Evolutionary conservation across 2,329 filamentous ascomycete genomes (phyloP).

Genomic region (Reticulascus tulasneorum): DNA sequence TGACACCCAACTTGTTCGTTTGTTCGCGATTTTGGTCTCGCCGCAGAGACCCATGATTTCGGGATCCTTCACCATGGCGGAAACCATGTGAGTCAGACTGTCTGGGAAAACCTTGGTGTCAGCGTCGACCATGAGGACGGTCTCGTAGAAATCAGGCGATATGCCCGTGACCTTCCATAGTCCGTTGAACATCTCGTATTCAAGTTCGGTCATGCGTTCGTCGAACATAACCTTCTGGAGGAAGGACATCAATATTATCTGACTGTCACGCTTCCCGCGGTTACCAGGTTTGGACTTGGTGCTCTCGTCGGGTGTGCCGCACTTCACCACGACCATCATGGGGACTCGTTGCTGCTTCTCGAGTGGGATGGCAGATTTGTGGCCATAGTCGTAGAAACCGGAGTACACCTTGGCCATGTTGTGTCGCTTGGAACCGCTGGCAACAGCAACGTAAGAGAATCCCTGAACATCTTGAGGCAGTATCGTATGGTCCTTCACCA

Average conservation of each 20-base stretch:
- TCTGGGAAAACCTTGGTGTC: conserved; percentile 99
- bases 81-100: conserved; percentile 97
- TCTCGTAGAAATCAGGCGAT: conserved; percentile 95
- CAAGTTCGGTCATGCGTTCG: conserved; percentile 98
- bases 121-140: conserved; percentile 97
- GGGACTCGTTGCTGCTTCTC: conserved; percentile 96
- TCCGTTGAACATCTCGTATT: conserved; percentile 99
- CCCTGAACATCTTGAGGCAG: conserved; percentile 77
- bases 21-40: conserved; percentile 99
- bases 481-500: conserved; percentile 90
- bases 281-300: conserved; percentile 86
- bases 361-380: conserved; percentile 69
- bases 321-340: conserved; percentile 96
- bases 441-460: conserved; percentile 95
- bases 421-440: conserved; percentile 93
- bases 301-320: conserved; percentile 84
- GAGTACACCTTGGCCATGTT: conserved; percentile 99
- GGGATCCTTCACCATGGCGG: conserved; percentile 97
- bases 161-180: conserved; percentile 99
- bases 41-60: conserved; percentile 99
- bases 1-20: conserved; percentile 88
- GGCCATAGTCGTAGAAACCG: conserved; percentile 96
- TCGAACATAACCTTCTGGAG: conserved; percentile 99
- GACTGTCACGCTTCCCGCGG: conserved; percentile 96
- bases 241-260: conserved; percentile 99